Conservation (phyloP, 2,329 filamentous ascomycete genomes). For the Ceratocystis alfenasii region DNA sequence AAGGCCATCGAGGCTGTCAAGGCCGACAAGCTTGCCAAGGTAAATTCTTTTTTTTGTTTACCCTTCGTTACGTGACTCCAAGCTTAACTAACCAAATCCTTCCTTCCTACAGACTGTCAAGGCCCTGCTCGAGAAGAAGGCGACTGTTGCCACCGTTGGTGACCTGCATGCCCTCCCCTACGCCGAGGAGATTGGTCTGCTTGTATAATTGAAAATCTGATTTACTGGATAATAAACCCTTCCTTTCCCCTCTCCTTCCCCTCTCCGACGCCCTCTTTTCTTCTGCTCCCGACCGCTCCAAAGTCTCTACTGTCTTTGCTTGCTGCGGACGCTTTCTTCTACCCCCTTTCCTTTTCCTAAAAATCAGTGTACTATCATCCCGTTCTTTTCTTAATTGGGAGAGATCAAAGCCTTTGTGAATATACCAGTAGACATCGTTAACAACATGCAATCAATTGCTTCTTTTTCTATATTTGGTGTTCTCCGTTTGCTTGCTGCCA, state of each 20-base stretch:
- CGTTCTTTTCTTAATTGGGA: slow-evolving; percentile 19
- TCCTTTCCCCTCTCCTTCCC: neutral
- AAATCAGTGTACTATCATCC: slow-evolving; percentile 25
- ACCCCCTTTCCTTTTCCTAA: slow-evolving; percentile 5
- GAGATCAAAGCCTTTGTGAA: slow-evolving; percentile 33
- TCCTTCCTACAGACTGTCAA: slow-evolving; percentile 59
- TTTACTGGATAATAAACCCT: slow-evolving; percentile 21
- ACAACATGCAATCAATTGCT: slow-evolving; percentile 14
- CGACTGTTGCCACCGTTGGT: slow-evolving; percentile 77
- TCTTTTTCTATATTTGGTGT: neutral
- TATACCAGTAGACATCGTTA: slow-evolving; percentile 35
- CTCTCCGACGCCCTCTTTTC: neutral
- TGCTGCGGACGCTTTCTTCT: neutral
- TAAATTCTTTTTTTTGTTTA: slow-evolving; percentile 7
- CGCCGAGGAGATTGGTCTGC: slow-evolving; percentile 86
- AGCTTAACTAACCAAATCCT: slow-evolving; percentile 27
- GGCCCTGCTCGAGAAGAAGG: slow-evolving; percentile 75
- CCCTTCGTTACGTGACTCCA: neutral
- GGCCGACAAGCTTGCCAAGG: slow-evolving; percentile 52
- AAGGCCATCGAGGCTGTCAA: slow-evolving; percentile 72
- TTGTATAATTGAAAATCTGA: slow-evolving; percentile 54
- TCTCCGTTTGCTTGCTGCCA: too few relatives aligned
- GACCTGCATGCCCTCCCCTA: slow-evolving; percentile 85
- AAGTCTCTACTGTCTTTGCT: neutral
- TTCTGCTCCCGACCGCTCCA: neutral